Conservation (phyloP, 225 moss, liverwort and hornwort species). For the Sphagnum contortum region DNA sequence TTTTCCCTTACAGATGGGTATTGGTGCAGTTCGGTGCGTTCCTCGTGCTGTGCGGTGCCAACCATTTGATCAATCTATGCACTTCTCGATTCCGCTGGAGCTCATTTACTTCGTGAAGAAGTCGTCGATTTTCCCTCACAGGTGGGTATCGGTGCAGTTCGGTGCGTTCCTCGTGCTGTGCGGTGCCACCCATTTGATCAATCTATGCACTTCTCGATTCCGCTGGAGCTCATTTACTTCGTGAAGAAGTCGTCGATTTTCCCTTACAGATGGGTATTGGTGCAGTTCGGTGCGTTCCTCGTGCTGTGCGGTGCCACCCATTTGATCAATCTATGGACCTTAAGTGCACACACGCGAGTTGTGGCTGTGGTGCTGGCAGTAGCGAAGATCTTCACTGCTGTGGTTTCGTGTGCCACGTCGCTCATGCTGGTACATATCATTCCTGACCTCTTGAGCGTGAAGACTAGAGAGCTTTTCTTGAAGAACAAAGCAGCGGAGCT, state of each 20-base stretch:
- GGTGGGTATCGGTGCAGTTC: conserved; percentile 8
- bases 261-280: too few relatives aligned
- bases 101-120: conserved; percentile 9
- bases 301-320: conserved; percentile 6
- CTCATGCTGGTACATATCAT: conserved; percentile 8
- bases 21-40: conserved; percentile 8
- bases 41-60: conserved; percentile 4
- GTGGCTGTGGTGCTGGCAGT: not conserved
- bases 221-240: too few relatives aligned
- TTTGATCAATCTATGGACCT: conserved; percentile 5
- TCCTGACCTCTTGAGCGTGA: conserved; percentile 5
- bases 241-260: too few relatives aligned
- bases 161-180: conserved; percentile 6
- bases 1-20: conserved; percentile 6
- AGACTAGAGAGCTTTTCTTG: conserved; percentile 3
- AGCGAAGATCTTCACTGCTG: conserved; percentile 3
- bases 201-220: too few relatives aligned
- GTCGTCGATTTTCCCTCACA: conserved; percentile 2
- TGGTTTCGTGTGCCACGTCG: conserved; percentile 4
- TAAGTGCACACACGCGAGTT: not conserved
- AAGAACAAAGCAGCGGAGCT: conserved; percentile 8
- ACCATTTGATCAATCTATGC: too few relatives aligned
- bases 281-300: too few relatives aligned
- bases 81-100: too few relatives aligned
- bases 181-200: conserved; percentile 5